phyloP scores from a whole-genome alignment of 2,329 filamentous ascomycete genomes.

The Cryphonectria carpinicola region DNA sequence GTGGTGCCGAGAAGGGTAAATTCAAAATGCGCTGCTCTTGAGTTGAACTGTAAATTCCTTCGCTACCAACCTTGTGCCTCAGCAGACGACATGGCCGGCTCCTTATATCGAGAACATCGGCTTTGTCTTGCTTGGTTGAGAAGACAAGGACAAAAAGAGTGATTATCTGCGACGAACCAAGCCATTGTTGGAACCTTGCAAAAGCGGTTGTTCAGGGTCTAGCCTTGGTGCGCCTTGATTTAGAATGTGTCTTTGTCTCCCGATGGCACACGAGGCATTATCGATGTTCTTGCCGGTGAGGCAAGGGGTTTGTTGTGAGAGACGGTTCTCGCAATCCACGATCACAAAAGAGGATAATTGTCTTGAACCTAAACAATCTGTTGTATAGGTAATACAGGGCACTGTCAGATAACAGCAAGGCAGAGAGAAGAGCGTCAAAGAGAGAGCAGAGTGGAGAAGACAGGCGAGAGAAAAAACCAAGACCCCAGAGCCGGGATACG shows the following conservation, averaged over 20 bases:
- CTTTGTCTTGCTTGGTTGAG: not conserved
- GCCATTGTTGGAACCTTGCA: not conserved
- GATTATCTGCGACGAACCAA: not conserved
- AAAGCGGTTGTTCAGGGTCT: not conserved
- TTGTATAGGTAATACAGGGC: not conserved
- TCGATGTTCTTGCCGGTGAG: not conserved
- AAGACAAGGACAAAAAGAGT: not conserved
- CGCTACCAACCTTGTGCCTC: not conserved
- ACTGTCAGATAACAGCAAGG: not conserved
- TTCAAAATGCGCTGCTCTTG: not conserved
- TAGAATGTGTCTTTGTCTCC: slow-evolving; percentile 4
- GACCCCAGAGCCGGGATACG: slow-evolving; percentile 18
- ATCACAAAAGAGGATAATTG: not conserved
- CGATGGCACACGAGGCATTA: not conserved
- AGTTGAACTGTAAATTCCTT: not conserved
- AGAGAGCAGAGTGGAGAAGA: not conserved
- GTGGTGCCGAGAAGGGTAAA: not conserved
- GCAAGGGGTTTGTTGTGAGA: not conserved
- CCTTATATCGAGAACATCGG: not conserved
- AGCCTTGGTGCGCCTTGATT: not conserved
- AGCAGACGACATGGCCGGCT: not conserved
- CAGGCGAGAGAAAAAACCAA: not conserved
- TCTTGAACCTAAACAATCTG: not conserved
- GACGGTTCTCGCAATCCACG: not conserved
- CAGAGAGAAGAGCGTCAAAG: not conserved